These are phyloP conservation scores for Metarhizium anisopliae DNA, from an alignment of 2,329 filamentous ascomycete species.

Conservation along the genomic window DNA sequence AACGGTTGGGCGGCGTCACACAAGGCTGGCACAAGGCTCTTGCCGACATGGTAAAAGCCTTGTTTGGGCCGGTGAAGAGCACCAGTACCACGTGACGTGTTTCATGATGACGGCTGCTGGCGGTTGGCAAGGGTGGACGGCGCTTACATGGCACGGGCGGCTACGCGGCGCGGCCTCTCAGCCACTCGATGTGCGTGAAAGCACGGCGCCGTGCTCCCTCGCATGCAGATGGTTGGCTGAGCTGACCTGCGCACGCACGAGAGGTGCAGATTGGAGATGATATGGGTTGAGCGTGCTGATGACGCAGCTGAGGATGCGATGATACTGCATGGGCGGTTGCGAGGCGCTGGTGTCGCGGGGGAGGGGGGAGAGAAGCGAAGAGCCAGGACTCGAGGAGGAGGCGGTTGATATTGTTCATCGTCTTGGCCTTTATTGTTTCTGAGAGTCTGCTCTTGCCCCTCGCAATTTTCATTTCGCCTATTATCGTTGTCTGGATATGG, in stretches of 20 bases:
- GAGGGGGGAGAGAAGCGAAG: not conserved
- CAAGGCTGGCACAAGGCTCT: not conserved
- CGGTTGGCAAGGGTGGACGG: not conserved
- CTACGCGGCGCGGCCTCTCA: not conserved
- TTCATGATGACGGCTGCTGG: not conserved
- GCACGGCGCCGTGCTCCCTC: not conserved
- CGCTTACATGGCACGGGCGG: not conserved
- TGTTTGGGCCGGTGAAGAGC: not conserved
- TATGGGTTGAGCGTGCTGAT: not conserved
- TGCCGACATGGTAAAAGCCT: not conserved
- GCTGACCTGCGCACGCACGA: not conserved
- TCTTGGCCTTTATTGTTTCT: not conserved
- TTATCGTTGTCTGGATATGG: conserved; percentile 1
- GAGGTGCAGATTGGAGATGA: not conserved
- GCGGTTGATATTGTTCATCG: not conserved
- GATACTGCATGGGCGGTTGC: not conserved
- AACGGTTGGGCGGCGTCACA: not conserved
- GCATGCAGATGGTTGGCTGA: not conserved
- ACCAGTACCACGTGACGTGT: not conserved
- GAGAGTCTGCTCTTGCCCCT: not conserved
- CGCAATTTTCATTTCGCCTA: conserved; percentile 9
- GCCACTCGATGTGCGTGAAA: not conserved
- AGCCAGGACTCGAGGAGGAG: not conserved
- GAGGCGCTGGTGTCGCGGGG: not conserved
- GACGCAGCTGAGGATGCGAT: not conserved